These are phyloP conservation scores for Botrytis pseudocinerea DNA, from an alignment of 2,329 filamentous ascomycete genomes.

Conservation along the genomic window DNA sequence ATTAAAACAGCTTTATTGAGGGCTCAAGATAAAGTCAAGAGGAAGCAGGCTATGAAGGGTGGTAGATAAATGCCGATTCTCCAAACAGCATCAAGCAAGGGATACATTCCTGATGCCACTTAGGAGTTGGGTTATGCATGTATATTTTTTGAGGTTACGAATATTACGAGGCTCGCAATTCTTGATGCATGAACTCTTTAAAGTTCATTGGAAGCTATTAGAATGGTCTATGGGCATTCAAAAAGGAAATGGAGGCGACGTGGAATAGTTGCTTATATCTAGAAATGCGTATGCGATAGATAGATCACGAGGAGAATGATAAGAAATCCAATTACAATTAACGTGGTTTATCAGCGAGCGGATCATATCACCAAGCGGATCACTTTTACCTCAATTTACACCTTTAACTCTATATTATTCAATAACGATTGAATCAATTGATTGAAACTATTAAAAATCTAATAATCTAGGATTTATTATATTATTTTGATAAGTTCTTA, in stretches of 20 bases:
- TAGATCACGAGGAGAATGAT: not conserved
- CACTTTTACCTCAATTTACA: too few relatives aligned
- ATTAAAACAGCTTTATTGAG: conserved; percentile 68
- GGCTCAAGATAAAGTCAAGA: conserved; percentile 59
- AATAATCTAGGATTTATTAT: too few relatives aligned
- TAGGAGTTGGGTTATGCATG: not conserved
- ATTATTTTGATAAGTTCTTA: too few relatives aligned
- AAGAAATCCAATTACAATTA: not conserved
- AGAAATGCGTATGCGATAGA: not conserved
- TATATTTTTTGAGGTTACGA: not conserved
- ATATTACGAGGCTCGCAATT: not conserved
- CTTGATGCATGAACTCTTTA: not conserved
- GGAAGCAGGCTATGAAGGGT: conserved; percentile 47
- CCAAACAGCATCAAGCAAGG: not conserved
- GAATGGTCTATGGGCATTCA: not conserved
- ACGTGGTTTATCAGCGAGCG: too few relatives aligned
- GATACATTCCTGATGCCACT: not conserved
- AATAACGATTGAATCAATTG: too few relatives aligned
- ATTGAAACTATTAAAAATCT: too few relatives aligned
- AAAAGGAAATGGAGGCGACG: not conserved
- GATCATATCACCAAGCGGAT: too few relatives aligned
- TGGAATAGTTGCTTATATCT: not conserved
- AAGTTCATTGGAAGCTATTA: not conserved
- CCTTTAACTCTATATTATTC: too few relatives aligned
- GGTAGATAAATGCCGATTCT: conserved; percentile 27